These are phyloP conservation scores for Escallonia rubra DNA, from an alignment of 129 eudicot species.

Conservation along the genomic window DNA sequence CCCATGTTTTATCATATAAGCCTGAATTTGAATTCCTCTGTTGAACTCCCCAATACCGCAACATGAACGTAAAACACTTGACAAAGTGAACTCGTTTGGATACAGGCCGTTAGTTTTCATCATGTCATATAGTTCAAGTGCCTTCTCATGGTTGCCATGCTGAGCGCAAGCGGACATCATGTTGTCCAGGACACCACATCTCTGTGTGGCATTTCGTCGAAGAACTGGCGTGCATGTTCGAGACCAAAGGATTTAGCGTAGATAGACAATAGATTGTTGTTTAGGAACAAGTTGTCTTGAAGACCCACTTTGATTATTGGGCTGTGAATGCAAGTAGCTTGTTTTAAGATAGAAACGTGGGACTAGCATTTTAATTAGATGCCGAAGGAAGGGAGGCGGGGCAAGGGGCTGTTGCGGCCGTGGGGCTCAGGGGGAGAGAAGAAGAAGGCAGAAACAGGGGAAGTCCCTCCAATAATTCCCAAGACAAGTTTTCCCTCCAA, in stretches of 20 bases:
- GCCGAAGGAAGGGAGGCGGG: too few relatives aligned
- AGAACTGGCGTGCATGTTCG: constrained; percentile 15
- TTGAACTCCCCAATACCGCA: not conserved
- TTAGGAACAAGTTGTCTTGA: constrained; percentile 3
- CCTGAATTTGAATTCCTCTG: constrained; percentile 7
- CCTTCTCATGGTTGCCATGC: constrained; percentile 11
- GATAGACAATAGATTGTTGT: constrained; percentile 10
- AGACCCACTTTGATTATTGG: constrained; percentile 15
- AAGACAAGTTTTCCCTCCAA: too few relatives aligned
- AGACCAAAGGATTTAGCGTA: constrained; percentile 4
- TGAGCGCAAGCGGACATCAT: constrained; percentile 16
- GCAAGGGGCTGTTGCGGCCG: too few relatives aligned
- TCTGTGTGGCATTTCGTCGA: constrained; percentile 23
- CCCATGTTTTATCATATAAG: constrained; percentile 9
- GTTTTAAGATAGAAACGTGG: too few relatives aligned
- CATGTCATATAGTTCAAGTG: constrained; percentile 5
- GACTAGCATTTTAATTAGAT: too few relatives aligned
- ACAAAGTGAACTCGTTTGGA: constrained; percentile 6
- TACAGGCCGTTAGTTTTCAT: constrained; percentile 8
- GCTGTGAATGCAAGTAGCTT: constrained; percentile 11
- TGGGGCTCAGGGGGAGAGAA: too few relatives aligned
- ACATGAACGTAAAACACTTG: constrained; percentile 5
- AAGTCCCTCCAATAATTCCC: too few relatives aligned
- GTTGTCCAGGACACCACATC: constrained; percentile 31
- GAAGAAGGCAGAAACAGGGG: too few relatives aligned